Evolutionary conservation across 805 yeast species (phyloP).

Genomic region (Zygosaccharomyces gambellarensis): DNA sequence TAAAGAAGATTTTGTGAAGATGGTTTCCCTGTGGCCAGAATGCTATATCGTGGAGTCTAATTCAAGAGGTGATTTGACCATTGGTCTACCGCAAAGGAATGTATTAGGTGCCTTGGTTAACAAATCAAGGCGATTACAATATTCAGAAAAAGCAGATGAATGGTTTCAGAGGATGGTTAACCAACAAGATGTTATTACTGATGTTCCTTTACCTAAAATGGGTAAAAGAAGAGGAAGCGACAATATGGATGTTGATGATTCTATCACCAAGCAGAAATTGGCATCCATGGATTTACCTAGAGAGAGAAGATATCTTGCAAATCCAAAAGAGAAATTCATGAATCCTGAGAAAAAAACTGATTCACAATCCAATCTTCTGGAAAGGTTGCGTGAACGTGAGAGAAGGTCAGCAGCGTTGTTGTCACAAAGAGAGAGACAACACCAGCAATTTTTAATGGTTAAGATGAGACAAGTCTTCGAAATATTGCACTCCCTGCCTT

Average conservation of each 20-base stretch:
- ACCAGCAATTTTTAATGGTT: slow-evolving; percentile 26
- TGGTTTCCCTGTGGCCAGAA: slow-evolving; percentile 31
- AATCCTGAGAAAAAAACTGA: slow-evolving; percentile 17
- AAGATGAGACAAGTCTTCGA: slow-evolving; percentile 31
- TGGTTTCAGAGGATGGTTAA: slow-evolving; percentile 16
- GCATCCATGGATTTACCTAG: neutral
- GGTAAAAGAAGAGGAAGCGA: slow-evolving; percentile 25
- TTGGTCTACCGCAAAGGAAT: slow-evolving; percentile 20
- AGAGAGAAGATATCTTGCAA: slow-evolving; percentile 15
- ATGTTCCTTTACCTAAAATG: slow-evolving; percentile 23
- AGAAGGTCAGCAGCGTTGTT: slow-evolving; percentile 25
- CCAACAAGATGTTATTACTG: slow-evolving; percentile 12
- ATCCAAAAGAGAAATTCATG: slow-evolving; percentile 19
- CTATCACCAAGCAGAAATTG: neutral
- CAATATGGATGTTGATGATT: neutral
- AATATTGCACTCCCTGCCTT: slow-evolving; percentile 22
- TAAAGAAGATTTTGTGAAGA: slow-evolving; percentile 22
- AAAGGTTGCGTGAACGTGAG: slow-evolving; percentile 28
- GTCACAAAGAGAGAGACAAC: slow-evolving; percentile 25
- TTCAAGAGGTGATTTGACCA: slow-evolving; percentile 21
- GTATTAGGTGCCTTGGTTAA: slow-evolving; percentile 18
- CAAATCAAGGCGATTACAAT: slow-evolving; percentile 28
- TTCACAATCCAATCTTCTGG: slow-evolving; percentile 25
- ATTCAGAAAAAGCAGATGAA: slow-evolving; percentile 21
- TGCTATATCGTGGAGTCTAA: slow-evolving; percentile 24